Conservation (phyloP, 768 basidiomycete genomes). For the Lentinula detonsa region DNA sequence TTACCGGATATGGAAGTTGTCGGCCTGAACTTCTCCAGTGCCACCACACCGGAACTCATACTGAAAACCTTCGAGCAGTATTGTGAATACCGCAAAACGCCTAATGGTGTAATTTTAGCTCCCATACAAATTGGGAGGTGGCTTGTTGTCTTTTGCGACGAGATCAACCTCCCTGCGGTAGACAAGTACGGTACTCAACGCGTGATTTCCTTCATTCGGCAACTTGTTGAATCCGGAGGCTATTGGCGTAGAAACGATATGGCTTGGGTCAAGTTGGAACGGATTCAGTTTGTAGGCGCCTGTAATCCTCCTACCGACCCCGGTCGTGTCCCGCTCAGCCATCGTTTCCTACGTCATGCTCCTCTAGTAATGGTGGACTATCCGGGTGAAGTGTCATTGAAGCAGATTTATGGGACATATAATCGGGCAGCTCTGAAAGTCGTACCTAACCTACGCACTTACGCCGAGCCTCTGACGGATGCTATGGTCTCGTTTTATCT, state of each 20-base stretch:
- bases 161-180: slow-evolving; percentile 94
- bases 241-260: slow-evolving; percentile 94
- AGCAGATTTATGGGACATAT: slow-evolving; percentile 98
- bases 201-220: slow-evolving; percentile 97
- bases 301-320: slow-evolving; percentile 99
- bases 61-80: slow-evolving; percentile 99
- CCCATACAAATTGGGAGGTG: slow-evolving; percentile 94
- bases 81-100: slow-evolving; percentile 97
- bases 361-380: slow-evolving; percentile 99
- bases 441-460: slow-evolving; percentile 86
- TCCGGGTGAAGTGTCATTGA: slow-evolving; percentile 93
- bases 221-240: slow-evolving; percentile 90
- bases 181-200: slow-evolving; percentile 99
- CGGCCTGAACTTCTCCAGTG: slow-evolving; percentile 98
- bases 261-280: slow-evolving; percentile 95
- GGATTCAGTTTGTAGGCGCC: slow-evolving; percentile 99
- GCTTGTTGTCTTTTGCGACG: slow-evolving; percentile 99
- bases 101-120: slow-evolving; percentile 94
- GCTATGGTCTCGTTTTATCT: slow-evolving; percentile 97
- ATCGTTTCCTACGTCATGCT: slow-evolving; percentile 96
- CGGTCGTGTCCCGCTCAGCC: slow-evolving; percentile 95
- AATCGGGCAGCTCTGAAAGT: slow-evolving; percentile 95
- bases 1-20: slow-evolving; percentile 99
- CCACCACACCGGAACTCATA: slow-evolving; percentile 95
- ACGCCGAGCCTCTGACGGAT: slow-evolving; percentile 90